Evolutionary conservation across 179 eudicot genomes (phyloP).

Genomic region (Vitellaria paradoxa): DNA sequence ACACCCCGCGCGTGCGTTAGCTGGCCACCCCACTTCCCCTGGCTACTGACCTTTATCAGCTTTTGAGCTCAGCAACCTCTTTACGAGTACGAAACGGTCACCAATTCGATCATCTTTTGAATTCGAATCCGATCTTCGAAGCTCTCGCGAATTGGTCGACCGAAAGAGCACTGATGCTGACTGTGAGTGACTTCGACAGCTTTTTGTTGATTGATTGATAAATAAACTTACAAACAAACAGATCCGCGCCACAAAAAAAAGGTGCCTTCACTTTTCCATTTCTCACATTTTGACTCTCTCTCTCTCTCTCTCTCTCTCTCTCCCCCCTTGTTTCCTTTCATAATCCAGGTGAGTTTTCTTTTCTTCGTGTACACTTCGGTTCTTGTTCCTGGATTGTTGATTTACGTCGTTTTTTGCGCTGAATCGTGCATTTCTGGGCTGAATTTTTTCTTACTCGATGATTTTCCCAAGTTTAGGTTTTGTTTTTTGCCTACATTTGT

Average conservation of each 20-base stretch:
- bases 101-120: neutral
- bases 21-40: neutral
- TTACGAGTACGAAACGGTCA: neutral
- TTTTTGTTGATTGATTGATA: neutral
- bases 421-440: neutral
- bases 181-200: neutral
- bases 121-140: slow-evolving; percentile 7
- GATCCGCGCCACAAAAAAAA: neutral
- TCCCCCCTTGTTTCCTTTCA: neutral
- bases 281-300: neutral
- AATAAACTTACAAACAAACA: neutral
- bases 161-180: neutral
- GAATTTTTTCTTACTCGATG: neutral
- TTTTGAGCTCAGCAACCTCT: too few relatives aligned
- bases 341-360: neutral
- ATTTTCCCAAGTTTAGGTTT: neutral
- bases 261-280: slow-evolving; percentile 2
- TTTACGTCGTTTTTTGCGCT: neutral
- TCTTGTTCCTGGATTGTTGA: neutral
- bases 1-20: neutral
- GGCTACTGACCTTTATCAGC: neutral
- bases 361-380: neutral
- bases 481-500: neutral
- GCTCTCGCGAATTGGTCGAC: neutral
- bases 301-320: neutral